These are phyloP conservation scores for Syzygium aromaticum DNA, from an alignment of 345 rosid genomes.

Conservation along the genomic window DNA sequence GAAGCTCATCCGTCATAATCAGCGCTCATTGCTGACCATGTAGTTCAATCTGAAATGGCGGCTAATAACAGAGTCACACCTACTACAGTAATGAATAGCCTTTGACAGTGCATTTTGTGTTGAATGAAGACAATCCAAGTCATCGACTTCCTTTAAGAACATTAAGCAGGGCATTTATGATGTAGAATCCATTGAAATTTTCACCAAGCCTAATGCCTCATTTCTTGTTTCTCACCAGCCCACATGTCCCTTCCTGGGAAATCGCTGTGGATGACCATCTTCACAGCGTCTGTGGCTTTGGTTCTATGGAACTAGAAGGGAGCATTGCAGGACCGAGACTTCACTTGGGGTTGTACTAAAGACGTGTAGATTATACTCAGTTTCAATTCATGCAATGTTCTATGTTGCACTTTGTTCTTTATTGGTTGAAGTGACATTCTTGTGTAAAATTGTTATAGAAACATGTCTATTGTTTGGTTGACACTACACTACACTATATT, in stretches of 20 bases:
- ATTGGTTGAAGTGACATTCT: not conserved
- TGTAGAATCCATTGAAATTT: not conserved
- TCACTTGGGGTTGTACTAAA: not conserved
- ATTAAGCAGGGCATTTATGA: not conserved
- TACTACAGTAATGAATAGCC: not conserved
- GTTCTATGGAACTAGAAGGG: slow-evolving; percentile 19
- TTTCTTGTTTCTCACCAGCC: slow-evolving; percentile 18
- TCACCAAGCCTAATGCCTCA: not conserved
- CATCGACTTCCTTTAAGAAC: not conserved
- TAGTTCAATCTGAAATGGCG: not conserved
- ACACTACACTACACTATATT: not conserved
- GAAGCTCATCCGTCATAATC: not conserved
- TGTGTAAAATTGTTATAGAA: not conserved
- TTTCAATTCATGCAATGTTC: not conserved
- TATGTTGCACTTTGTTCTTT: not conserved
- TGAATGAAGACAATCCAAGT: not conserved
- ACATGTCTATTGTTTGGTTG: not conserved
- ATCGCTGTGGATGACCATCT: slow-evolving; percentile 26
- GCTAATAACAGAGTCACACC: not conserved
- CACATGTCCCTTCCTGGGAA: slow-evolving; percentile 27
- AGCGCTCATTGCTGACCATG: not conserved
- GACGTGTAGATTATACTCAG: not conserved
- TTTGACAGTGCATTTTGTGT: not conserved
- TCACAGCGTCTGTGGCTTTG: slow-evolving; percentile 19
- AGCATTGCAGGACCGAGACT: not conserved